Evolutionary conservation across 352 stramenopile species (phyloP).

Genomic region (Globisporangium spinosum): DNA sequence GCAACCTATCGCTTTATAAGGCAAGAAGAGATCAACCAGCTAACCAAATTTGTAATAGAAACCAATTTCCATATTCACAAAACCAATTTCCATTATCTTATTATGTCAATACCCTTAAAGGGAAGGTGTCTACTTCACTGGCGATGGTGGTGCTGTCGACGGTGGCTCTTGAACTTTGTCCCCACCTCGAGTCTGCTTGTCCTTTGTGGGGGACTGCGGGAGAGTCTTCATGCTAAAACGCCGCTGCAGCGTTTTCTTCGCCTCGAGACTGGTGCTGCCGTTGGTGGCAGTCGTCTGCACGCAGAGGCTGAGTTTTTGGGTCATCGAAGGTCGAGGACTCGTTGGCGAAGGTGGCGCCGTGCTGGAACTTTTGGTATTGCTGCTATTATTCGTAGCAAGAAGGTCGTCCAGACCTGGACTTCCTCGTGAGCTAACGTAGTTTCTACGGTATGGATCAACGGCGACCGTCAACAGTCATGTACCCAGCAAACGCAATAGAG

Average conservation of each 20-base stretch:
- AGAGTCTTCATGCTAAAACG: slow-evolving; percentile 34
- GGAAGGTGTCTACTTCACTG: background rate
- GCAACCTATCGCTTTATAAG: slow-evolving; percentile 77
- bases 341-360: slow-evolving; percentile 15
- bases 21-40: slow-evolving; percentile 9
- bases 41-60: slow-evolving; percentile 11
- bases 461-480: background rate
- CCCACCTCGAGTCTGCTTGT: slow-evolving; percentile 8
- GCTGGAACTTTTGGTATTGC: background rate
- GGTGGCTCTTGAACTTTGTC: background rate
- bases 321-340: slow-evolving; percentile 20
- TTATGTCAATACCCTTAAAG: too few relatives aligned
- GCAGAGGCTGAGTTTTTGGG: slow-evolving; percentile 42
- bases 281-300: slow-evolving; percentile 21
- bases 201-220: slow-evolving; percentile 8
- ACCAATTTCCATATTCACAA: slow-evolving; percentile 4
- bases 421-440: slow-evolving; percentile 54
- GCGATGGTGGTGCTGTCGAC: background rate
- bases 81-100: background rate
- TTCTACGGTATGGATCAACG: slow-evolving; percentile 20
- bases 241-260: slow-evolving; percentile 34
- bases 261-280: slow-evolving; percentile 11
- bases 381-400: background rate
- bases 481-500: background rate
- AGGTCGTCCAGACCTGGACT: background rate